phyloP scores from a whole-genome alignment of 805 yeast genomes.

The Ogataea chonburiensis region DNA sequence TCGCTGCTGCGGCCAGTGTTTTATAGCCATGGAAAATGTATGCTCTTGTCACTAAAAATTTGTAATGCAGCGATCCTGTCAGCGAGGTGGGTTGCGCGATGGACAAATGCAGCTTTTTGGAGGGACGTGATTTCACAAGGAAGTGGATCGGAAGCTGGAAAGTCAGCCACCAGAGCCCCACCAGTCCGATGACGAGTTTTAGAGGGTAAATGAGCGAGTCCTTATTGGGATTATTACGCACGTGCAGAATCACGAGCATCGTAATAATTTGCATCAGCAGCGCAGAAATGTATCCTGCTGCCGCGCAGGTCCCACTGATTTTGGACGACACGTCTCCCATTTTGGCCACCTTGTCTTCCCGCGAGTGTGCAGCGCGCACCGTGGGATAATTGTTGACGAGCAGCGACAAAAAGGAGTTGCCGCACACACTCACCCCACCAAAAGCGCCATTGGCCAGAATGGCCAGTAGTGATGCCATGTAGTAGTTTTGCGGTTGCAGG shows the following conservation, averaged over 20 bases:
- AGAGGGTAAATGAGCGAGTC: conserved; percentile 40
- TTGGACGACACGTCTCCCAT: conserved; percentile 45
- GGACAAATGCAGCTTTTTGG: conserved; percentile 34
- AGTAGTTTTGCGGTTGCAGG: conserved; percentile 42
- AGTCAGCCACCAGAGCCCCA: conserved; percentile 76
- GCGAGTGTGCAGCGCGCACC: conserved; percentile 7
- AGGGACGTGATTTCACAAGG: conserved; percentile 46
- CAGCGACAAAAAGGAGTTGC: conserved; percentile 69
- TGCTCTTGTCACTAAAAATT: conserved; percentile 19
- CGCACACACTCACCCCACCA: conserved; percentile 79
- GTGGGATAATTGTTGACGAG: conserved; percentile 45
- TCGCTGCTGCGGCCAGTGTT: conserved; percentile 53
- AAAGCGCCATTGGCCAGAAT: conserved; percentile 64
- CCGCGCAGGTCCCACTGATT: conserved; percentile 69
- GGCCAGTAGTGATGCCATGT: conserved; percentile 52
- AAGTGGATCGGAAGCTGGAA: conserved; percentile 63
- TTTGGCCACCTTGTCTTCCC: conserved; percentile 11
- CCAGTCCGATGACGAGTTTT: conserved; percentile 57
- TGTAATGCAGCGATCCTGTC: conserved; percentile 7
- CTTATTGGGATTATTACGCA: conserved; percentile 22
- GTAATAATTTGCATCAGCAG: conserved; percentile 63
- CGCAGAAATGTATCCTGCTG: conserved; percentile 69
- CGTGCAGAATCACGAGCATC: conserved; percentile 40
- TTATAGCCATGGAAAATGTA: conserved; percentile 62
- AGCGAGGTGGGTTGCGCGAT: conserved; percentile 13